Evolutionary conservation across 2,329 filamentous ascomycete species (phyloP).

Genomic region (Coleophoma crateriformis): DNA sequence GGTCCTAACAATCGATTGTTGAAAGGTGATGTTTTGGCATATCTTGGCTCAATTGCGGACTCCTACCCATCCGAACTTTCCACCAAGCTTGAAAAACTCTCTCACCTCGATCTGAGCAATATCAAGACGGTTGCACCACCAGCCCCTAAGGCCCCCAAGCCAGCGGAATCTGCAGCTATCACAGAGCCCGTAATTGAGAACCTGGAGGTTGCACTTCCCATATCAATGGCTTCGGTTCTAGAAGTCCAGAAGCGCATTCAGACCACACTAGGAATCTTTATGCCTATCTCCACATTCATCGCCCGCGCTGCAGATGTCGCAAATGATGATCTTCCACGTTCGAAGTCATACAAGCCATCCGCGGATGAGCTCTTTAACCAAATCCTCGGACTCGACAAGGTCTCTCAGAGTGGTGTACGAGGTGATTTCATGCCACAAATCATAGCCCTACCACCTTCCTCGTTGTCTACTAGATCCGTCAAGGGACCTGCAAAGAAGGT

Average conservation of each 20-base stretch:
- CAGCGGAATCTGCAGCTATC: conserved; percentile 26
- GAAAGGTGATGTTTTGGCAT: conserved; percentile 93
- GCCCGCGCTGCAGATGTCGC: conserved; percentile 78
- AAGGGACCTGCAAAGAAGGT: conserved; percentile 15
- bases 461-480: conserved; percentile 26
- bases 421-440: conserved; percentile 71
- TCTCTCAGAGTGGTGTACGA: conserved; percentile 46
- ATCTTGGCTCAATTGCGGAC: conserved; percentile 71
- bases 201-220: conserved; percentile 62
- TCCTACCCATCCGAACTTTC: conserved; percentile 68
- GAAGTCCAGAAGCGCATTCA: conserved; percentile 78
- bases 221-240: conserved; percentile 74
- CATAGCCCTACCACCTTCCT: conserved; percentile 45
- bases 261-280: conserved; percentile 68
- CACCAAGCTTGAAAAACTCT: conserved; percentile 65
- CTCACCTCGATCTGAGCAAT: conserved; percentile 89
- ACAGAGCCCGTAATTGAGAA: conserved; percentile 39
- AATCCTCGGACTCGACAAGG: conserved; percentile 64
- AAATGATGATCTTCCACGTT: conserved; percentile 76
- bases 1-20: conserved; percentile 84
- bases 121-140: conserved; percentile 66
- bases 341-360: conserved; percentile 58
- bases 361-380: conserved; percentile 85
- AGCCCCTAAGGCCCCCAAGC: conserved; percentile 31
- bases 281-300: conserved; percentile 85